A percentile compares a stretch with the other conserved stretches of the same genome.
Conservation (phyloP, 2,329 filamentous ascomycete species). For the Aspergillus neoniger region DNA sequence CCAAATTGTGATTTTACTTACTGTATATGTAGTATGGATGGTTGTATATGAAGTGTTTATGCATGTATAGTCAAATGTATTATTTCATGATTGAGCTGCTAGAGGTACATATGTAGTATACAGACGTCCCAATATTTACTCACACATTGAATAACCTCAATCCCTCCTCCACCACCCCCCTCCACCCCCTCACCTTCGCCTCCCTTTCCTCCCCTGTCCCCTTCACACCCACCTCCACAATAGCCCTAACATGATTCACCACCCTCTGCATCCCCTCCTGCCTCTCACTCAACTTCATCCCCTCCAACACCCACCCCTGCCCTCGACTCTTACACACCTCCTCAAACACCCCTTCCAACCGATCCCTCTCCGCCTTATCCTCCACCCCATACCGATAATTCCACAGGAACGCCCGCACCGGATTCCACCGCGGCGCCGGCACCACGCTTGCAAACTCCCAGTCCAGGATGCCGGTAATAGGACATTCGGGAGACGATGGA, state of each 20-base stretch:
- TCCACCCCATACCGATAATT: constrained; percentile 27
- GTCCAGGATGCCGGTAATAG: constrained; percentile 39
- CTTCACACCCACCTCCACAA: constrained; percentile 31
- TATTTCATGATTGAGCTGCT: too few relatives aligned
- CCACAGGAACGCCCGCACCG: constrained; percentile 40
- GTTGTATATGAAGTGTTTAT: too few relatives aligned
- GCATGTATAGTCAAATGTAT: too few relatives aligned
- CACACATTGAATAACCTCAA: too few relatives aligned
- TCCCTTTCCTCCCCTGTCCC: constrained; percentile 23
- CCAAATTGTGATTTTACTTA: background rate
- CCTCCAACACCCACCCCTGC: constrained; percentile 15
- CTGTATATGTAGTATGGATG: background rate
- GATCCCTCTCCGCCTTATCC: constrained; percentile 25
- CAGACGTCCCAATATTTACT: too few relatives aligned
- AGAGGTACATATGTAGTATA: too few relatives aligned
- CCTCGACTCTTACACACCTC: constrained; percentile 22
- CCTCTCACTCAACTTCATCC: constrained; percentile 15
- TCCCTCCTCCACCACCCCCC: constrained; percentile 13
- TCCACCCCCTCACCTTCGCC: constrained; percentile 24
- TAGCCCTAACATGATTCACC: constrained; percentile 30
- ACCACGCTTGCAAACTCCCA: constrained; percentile 45
- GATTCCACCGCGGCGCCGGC: constrained; percentile 40
- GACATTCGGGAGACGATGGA: constrained; percentile 11
- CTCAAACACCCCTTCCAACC: constrained; percentile 29
- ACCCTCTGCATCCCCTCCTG: constrained; percentile 33